These are phyloP conservation scores for Mortierella sp. DNA, from an alignment of 371 early-diverging fungal species.

Conservation along the genomic window DNA sequence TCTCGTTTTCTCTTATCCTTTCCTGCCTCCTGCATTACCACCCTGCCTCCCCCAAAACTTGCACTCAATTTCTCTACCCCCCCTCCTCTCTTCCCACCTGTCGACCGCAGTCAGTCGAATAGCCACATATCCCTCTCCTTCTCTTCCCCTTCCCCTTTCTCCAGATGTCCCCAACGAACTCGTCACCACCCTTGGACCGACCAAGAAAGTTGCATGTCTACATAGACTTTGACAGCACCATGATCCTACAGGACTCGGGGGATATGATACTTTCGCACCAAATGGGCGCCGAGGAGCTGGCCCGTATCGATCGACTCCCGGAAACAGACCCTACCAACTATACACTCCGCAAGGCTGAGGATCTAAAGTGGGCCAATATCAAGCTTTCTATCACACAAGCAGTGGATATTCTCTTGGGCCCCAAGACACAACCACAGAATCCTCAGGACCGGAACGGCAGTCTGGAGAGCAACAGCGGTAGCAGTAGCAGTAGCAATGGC, in stretches of 20 bases:
- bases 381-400: conserved; percentile 20
- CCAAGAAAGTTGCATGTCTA: conserved; percentile 17
- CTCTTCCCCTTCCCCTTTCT: too few relatives aligned
- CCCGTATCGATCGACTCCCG: conserved; percentile 28
- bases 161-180: too few relatives aligned
- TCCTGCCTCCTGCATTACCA: background rate
- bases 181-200: too few relatives aligned
- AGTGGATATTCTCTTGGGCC: conserved; percentile 30
- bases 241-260: conserved; percentile 21
- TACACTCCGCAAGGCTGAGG: conserved; percentile 33
- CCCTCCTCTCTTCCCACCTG: background rate
- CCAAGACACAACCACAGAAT: background rate
- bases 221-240: conserved; percentile 35
- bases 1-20: background rate
- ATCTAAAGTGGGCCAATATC: conserved; percentile 35
- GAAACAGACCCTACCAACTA: conserved; percentile 16
- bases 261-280: conserved; percentile 18
- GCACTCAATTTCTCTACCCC: background rate
- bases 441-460: too few relatives aligned
- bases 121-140: too few relatives aligned
- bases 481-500: too few relatives aligned
- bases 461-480: too few relatives aligned
- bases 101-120: too few relatives aligned
- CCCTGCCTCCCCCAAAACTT: background rate
- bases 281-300: conserved; percentile 25